phyloP scores from a whole-genome alignment of 768 basidiomycete species.

The Lanmaoa rubissima region DNA sequence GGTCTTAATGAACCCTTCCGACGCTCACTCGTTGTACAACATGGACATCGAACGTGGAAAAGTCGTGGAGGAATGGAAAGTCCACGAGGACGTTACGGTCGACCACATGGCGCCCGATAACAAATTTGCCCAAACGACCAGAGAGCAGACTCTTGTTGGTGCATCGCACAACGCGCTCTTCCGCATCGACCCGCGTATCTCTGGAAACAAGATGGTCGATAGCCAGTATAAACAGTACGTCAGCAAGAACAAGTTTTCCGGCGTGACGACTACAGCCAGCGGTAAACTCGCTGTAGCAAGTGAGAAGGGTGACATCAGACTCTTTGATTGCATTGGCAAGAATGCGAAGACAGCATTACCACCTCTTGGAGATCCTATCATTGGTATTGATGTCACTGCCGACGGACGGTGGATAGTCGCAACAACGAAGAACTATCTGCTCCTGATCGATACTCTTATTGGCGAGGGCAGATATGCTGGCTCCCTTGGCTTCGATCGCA shows the following conservation, averaged over 20 bases:
- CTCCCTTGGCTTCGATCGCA: conserved; percentile 85
- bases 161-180: conserved; percentile 93
- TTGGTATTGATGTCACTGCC: conserved; percentile 92
- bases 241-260: conserved; percentile 93
- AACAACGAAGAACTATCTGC: conserved; percentile 89
- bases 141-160: conserved; percentile 91
- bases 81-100: conserved; percentile 86
- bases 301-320: conserved; percentile 93
- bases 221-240: conserved; percentile 95
- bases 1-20: conserved; percentile 82
- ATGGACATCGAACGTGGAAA: conserved; percentile 95
- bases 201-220: conserved; percentile 91
- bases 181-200: conserved; percentile 94
- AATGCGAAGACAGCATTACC: conserved; percentile 98
- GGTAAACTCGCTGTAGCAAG: conserved; percentile 93
- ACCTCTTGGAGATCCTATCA: conserved; percentile 91
- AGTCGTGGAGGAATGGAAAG: conserved; percentile 98
- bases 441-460: conserved; percentile 93
- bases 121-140: conserved; percentile 93
- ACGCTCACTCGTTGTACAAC: conserved; percentile 79
- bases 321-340: conserved; percentile 96
- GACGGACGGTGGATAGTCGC: conserved; percentile 95
- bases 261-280: conserved; percentile 79
- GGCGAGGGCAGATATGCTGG: conserved; percentile 86
- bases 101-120: conserved; percentile 88